Percentiles rank a stretch among this genome's conserved stretches.
Conservation (phyloP, 2,329 filamentous ascomycete genomes). For the Aureobasidium sp. region DNA sequence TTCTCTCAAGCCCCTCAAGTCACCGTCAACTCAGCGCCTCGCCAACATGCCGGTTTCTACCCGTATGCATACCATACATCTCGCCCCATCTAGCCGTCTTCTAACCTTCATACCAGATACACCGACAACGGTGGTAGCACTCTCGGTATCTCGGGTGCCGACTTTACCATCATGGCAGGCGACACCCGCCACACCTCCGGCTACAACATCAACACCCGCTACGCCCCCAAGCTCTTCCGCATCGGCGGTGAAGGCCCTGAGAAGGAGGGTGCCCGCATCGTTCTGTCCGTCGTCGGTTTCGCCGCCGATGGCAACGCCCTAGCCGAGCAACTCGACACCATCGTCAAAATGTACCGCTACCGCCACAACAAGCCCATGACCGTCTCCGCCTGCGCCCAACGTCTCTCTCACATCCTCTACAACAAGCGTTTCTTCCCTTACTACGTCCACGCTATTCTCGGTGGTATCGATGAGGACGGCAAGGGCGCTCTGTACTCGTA, state of each 20-base stretch:
- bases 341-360: constrained; percentile 99
- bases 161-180: constrained; percentile 94
- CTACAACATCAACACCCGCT: constrained; percentile 98
- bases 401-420: constrained; percentile 91
- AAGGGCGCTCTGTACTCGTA: constrained; percentile 94
- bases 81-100: background rate
- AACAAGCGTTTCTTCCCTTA: constrained; percentile 98
- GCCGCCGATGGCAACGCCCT: constrained; percentile 89
- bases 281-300: constrained; percentile 91
- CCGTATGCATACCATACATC: constrained; percentile 53
- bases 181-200: constrained; percentile 93
- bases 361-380: constrained; percentile 96
- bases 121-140: constrained; percentile 98
- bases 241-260: constrained; percentile 85
- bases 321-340: constrained; percentile 84
- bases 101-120: constrained; percentile 50
- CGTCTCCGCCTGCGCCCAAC: constrained; percentile 88
- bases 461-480: constrained; percentile 88
- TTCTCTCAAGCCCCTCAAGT: constrained; percentile 43
- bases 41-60: constrained; percentile 73
- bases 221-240: constrained; percentile 92
- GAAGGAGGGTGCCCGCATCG: constrained; percentile 74
- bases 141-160: constrained; percentile 83
- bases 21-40: constrained; percentile 34
- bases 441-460: constrained; percentile 92